Evolutionary conservation across 2,329 filamentous ascomycete species (phyloP).

Genomic region (Didymella pinodella): DNA sequence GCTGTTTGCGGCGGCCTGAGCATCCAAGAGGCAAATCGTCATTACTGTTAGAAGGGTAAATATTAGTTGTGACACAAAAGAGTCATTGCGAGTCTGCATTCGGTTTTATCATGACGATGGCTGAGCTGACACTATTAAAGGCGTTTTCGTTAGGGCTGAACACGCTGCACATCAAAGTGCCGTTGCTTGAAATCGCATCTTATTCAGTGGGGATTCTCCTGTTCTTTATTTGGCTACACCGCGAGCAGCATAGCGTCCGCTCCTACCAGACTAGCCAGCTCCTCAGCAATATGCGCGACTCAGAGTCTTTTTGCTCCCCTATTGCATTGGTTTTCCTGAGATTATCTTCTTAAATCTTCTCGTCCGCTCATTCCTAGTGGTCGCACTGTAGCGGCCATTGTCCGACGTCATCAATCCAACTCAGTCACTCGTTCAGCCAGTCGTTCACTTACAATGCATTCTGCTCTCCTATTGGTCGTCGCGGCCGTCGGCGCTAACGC

Average conservation of each 20-base stretch:
- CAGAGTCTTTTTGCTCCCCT: constrained; percentile 9
- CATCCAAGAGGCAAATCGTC: neutral
- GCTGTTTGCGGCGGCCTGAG: neutral
- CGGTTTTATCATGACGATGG: neutral
- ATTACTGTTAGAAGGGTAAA: neutral
- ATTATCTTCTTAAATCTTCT: constrained; percentile 8
- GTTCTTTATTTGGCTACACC: constrained; percentile 16
- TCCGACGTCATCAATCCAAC: neutral
- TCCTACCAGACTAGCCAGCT: constrained; percentile 8
- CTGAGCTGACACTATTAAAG: constrained; percentile 1
- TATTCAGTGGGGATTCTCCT: constrained; percentile 12
- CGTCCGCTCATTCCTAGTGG: constrained; percentile 5
- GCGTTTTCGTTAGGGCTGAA: constrained; percentile 12
- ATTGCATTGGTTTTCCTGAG: constrained; percentile 4
- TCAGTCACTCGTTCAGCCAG: constrained; percentile 16
- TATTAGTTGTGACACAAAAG: neutral
- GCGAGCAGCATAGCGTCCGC: constrained; percentile 13
- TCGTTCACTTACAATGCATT: constrained; percentile 13
- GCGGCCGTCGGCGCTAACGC: constrained; percentile 17
- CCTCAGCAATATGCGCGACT: constrained; percentile 6
- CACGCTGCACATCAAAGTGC: constrained; percentile 1
- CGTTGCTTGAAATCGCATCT: constrained; percentile 5
- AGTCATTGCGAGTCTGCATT: neutral
- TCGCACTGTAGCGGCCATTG: constrained; percentile 2
- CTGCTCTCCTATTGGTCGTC: constrained; percentile 16